Evolutionary conservation across 306 rosid genomes (phyloP).

Genomic region (Lupinus albus): DNA sequence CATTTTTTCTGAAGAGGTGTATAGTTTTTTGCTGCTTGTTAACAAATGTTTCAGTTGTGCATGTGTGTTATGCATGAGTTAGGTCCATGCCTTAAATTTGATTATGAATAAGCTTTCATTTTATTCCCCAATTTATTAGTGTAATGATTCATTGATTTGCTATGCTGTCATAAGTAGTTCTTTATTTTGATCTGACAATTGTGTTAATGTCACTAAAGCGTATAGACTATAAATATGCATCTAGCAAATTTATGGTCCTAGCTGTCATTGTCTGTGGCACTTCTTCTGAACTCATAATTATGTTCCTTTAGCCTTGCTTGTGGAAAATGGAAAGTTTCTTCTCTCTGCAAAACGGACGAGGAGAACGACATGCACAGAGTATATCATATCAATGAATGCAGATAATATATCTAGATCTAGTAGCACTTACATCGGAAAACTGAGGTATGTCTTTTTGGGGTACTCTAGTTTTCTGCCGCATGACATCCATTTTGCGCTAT

Average conservation of each 20-base stretch:
- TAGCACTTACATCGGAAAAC: constrained; percentile 83
- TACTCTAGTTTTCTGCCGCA: background rate
- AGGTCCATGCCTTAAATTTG: background rate
- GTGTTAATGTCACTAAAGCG: background rate
- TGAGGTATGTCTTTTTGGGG: constrained; percentile 58
- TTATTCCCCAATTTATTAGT: background rate
- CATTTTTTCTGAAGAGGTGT: background rate
- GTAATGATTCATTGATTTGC: background rate
- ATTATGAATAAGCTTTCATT: background rate
- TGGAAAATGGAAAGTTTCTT: constrained; percentile 96
- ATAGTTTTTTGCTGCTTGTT: background rate
- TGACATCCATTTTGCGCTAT: background rate
- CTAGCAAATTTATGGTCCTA: background rate
- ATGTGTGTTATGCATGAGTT: background rate
- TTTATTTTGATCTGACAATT: constrained; percentile 3
- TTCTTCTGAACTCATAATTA: constrained; percentile 30
- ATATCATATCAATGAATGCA: constrained; percentile 87
- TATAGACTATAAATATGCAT: background rate
- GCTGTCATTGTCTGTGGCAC: background rate
- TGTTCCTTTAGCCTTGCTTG: constrained; percentile 76
- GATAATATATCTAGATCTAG: constrained; percentile 92
- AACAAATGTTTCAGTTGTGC: background rate
- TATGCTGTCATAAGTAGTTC: background rate
- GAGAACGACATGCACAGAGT: constrained; percentile 90
- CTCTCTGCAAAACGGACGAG: constrained; percentile 89